phyloP scores from a whole-genome alignment of 2,329 filamentous ascomycete genomes.

The Ophiostoma ips region DNA sequence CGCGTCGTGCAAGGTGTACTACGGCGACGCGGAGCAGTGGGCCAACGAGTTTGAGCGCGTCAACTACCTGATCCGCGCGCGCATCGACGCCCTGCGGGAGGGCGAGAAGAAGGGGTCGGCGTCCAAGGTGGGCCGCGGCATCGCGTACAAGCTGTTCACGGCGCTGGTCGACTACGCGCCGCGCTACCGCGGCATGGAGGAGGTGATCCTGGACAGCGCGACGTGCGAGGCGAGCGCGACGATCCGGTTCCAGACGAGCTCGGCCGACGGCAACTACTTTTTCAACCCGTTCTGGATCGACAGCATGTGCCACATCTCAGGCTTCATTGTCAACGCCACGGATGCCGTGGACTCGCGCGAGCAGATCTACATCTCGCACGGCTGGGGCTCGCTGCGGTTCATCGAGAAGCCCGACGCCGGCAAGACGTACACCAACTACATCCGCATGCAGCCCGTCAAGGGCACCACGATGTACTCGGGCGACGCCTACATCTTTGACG shows the following conservation, averaged over 20 bases:
- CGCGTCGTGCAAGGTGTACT: slow-evolving; percentile 46
- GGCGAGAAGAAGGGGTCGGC: slow-evolving; percentile 52
- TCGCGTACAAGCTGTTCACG: slow-evolving; percentile 60
- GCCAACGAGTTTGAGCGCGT: slow-evolving; percentile 51
- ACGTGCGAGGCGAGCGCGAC: slow-evolving; percentile 29
- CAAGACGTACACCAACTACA: slow-evolving; percentile 41
- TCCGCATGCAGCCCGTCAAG: slow-evolving; percentile 41
- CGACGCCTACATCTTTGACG: slow-evolving; percentile 41
- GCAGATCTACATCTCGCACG: slow-evolving; percentile 45
- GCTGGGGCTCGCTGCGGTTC: slow-evolving; percentile 41
- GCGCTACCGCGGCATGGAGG: slow-evolving; percentile 43
- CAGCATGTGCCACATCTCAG: slow-evolving; percentile 43
- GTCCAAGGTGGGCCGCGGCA: slow-evolving; percentile 58
- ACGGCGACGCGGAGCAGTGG: slow-evolving; percentile 46
- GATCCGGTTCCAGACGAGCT: slow-evolving; percentile 32
- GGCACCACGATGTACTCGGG: slow-evolving; percentile 37
- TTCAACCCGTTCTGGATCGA: slow-evolving; percentile 47
- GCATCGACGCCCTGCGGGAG: slow-evolving; percentile 42
- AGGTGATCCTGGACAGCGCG: slow-evolving; percentile 39
- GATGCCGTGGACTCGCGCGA: slow-evolving; percentile 40
- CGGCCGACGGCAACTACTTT: slow-evolving; percentile 37
- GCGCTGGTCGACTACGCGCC: slow-evolving; percentile 42
- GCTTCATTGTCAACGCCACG: slow-evolving; percentile 46
- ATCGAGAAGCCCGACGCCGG: slow-evolving; percentile 29
- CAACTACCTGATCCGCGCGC: slow-evolving; percentile 53